Percentiles rank a stretch among this genome's conserved stretches.
Conservation (phyloP, 169 alveolate genomes). For the Plasmodium malariae region DNA sequence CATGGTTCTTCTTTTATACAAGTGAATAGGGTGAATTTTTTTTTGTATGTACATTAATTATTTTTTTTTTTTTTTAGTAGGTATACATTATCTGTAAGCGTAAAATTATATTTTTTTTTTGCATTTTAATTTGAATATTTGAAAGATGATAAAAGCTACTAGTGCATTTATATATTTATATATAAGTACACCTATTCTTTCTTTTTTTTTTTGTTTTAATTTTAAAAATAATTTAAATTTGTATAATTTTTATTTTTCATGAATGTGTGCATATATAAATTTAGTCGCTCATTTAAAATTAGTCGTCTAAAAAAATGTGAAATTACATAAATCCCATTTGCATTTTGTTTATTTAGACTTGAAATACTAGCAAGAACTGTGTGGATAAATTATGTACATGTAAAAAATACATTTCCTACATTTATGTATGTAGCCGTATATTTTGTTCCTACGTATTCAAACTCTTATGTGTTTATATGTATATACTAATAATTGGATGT, state of each 20-base stretch:
- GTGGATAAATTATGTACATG: not conserved
- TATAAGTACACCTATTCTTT: not conserved
- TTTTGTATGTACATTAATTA: constrained; percentile 1
- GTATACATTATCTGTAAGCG: not conserved
- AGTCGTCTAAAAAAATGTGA: no score
- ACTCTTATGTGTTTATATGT: no score
- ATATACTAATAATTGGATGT: no score
- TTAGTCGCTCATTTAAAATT: no score
- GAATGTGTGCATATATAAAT: not conserved
- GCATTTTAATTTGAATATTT: not conserved
- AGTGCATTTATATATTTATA: no score
- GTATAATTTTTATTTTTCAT: not conserved
- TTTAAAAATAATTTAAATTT: no score
- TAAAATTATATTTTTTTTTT: not conserved
- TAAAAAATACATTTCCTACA: not conserved
- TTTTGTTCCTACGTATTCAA: no score
- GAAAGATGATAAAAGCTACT: not conserved
- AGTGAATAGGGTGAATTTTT: not conserved
- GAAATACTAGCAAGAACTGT: not conserved
- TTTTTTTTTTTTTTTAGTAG: not conserved
- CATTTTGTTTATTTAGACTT: not conserved
- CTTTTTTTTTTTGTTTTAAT: no score
- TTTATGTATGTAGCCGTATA: not conserved
- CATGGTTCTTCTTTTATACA: not conserved
- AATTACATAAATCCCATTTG: not conserved